Percentiles rank a stretch among this genome's conserved stretches.
phyloP scores from a whole-genome alignment of 1,284 basidiomycete species.

The Trametes sp. region DNA sequence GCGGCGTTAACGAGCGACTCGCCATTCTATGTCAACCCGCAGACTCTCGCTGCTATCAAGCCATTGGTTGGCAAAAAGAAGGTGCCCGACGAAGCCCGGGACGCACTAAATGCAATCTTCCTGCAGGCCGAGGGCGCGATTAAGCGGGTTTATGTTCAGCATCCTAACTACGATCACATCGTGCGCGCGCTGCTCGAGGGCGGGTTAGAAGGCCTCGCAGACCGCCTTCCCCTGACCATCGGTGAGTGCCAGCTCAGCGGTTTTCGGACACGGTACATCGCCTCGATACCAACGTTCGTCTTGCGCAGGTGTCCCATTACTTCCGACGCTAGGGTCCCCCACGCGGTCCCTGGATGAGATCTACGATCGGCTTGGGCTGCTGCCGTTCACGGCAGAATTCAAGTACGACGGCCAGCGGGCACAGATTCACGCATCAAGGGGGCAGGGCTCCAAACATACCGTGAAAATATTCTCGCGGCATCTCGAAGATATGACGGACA shows the following conservation, averaged over 20 bases:
- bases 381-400: constrained; percentile 90
- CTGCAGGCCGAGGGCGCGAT: constrained; percentile 68
- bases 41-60: constrained; percentile 49
- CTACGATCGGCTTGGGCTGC: constrained; percentile 71
- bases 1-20: constrained; percentile 38
- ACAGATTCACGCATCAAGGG: constrained; percentile 78
- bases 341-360: constrained; percentile 87
- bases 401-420: constrained; percentile 93
- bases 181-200: constrained; percentile 67
- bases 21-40: constrained; percentile 46
- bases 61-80: constrained; percentile 54
- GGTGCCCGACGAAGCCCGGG: constrained; percentile 50
- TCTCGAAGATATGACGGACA: constrained; percentile 92
- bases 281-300: constrained; percentile 1
- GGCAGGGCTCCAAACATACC: constrained; percentile 50
- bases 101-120: constrained; percentile 57
- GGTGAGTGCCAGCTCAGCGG: constrained; percentile 54
- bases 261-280: constrained; percentile 7
- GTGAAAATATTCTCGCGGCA: constrained; percentile 89
- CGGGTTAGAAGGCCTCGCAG: constrained; percentile 67
- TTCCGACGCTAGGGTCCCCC: constrained; percentile 83
- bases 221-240: constrained; percentile 77
- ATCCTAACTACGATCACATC: constrained; percentile 90
- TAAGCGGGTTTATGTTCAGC: constrained; percentile 83
- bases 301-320: constrained; percentile 67